Base-by-base conservation (phyloP, 805 yeast species). In the Barnettozyma pratensis region DNA sequence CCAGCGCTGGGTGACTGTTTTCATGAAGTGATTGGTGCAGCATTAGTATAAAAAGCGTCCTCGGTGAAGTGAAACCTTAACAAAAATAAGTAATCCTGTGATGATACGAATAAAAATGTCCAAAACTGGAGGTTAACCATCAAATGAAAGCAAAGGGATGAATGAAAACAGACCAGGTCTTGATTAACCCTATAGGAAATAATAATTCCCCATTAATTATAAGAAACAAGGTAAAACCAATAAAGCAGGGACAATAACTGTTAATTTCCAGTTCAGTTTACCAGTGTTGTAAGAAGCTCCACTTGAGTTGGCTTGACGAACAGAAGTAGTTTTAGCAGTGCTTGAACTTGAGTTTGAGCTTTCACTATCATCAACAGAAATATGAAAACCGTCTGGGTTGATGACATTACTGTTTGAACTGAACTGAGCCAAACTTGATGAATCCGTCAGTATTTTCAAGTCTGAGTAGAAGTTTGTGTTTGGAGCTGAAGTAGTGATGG, bases 391-490 rank as follows among this genome's bases (percentile, higher is more conserved):
- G 11, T 31, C 34, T 31, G 34, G 34, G 11, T 31, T 28, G n/a
- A 31, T 36, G n/a, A 29, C 40, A 19, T n/a, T 12, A 12, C 25
- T 46, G 31, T 44, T 45, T 7, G 47, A 47, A 1, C 39, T 42
- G 34, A 42, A 42, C 5, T 51, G 29, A 52, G 34, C 34, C 26
- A 36, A 28, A 14, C 36, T 30, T 4, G 41, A 54, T 4, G 54
- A 41, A 42, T 57, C 61, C n/a, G 61, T 57, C 11, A 57, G 43
- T 26, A 35, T 47, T 14, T 52, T 48, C 11, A 57, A 46, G 35
- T 54, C 45, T 3, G 62, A 51, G 47, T 57, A 58, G 52, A 58
- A 58, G 28, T 53, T 48, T 3, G 55, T 36, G 36, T 29, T 29
- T 30, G 36, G 34, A 31, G 19, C 25, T 5, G 36, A 30, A 31